Base-by-base conservation (phyloP, 2,329 filamentous ascomycete species). In the Anisogramma anomala region DNA sequence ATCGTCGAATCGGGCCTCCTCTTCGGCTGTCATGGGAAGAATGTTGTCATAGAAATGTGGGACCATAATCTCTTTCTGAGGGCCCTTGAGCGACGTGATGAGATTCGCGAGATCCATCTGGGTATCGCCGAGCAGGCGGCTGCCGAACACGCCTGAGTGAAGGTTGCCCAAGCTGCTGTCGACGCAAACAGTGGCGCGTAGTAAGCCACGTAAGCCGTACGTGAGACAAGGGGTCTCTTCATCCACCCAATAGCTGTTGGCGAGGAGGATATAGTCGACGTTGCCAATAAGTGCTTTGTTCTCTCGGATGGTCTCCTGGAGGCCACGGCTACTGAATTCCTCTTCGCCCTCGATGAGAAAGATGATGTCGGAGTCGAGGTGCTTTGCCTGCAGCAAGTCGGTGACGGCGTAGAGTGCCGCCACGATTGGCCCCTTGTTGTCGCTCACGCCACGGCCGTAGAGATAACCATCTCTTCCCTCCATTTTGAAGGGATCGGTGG, bases 171-270 rank as follows among this genome's bases (percentile, higher is more conserved):
- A 79, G 38, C 78, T 77, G 43, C 87, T 93, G 49, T 93, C 82
- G 19, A 98, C 79, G 47, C 87, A 82, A 5, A 96, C 73, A 0
- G 86, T 94, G 4, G 88, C 89, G 58, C 96, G 89, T 17, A 98
- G 80, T 19, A 98, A 89, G 18, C 91, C 91, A 36, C 91, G 78
- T 6, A 96, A 71, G 1, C 91, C 91, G 48, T 98, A 98, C 0
- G 91, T 98, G 43, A 98, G 65, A 57, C 91, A 98, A 0, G 91
- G 91, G 2, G 93, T 87, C 50, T 93, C 82, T 55, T 98, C 89
- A 55, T 96, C 87, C 1, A 98, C 71, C 91, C 91, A 98, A 66
- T 98, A 98, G 61, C 88, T 95, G 66, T 98, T 98, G 17, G 91
- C 89, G 27, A 98, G 68, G 23, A 98, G 66, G 41, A 98, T 91